Percentiles rank a stretch among this genome's conserved stretches.
phyloP scores from a whole-genome alignment of 2,329 filamentous ascomycete genomes.

The Sporothrix globosa region DNA sequence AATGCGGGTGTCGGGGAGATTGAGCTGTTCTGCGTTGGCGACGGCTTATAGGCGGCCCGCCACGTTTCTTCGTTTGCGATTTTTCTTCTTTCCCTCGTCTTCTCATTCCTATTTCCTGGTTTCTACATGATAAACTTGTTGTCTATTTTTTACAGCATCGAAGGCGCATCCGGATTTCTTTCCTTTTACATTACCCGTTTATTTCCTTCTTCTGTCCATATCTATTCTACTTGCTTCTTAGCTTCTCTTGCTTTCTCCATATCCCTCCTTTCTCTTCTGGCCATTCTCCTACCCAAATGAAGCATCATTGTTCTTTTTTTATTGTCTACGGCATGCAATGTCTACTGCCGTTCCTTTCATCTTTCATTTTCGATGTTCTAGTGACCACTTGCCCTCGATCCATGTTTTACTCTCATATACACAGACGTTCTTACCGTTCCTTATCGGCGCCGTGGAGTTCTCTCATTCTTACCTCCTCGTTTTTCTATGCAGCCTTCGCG shows the following conservation, averaged over 20 bases:
- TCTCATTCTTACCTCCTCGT: not conserved
- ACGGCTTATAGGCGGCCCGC: constrained; percentile 2
- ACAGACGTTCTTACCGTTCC: constrained; percentile 18
- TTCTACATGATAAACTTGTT: constrained; percentile 24
- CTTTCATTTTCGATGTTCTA: not conserved
- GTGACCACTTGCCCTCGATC: not conserved
- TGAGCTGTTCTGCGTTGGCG: constrained; percentile 76
- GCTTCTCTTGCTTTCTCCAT: not conserved
- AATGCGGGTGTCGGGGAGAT: constrained; percentile 82
- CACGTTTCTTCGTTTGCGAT: not conserved
- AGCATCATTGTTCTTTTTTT: constrained; percentile 14
- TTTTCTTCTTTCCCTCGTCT: not conserved
- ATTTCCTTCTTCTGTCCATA: not conserved
- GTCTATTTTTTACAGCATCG: constrained; percentile 24
- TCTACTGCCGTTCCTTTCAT: constrained; percentile 14
- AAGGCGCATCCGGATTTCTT: constrained; percentile 31
- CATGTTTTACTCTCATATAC: not conserved
- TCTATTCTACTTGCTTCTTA: not conserved
- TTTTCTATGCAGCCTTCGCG: not conserved
- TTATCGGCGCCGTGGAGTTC: constrained; percentile 23
- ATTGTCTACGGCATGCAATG: not conserved
- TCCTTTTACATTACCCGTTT: constrained; percentile 26
- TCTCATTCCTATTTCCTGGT: not conserved
- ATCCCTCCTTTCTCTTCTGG: constrained; percentile 8
- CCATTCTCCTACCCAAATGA: not conserved